Evolutionary conservation across 805 yeast genomes (phyloP).

Genomic region (Starmerella roubikii): DNA sequence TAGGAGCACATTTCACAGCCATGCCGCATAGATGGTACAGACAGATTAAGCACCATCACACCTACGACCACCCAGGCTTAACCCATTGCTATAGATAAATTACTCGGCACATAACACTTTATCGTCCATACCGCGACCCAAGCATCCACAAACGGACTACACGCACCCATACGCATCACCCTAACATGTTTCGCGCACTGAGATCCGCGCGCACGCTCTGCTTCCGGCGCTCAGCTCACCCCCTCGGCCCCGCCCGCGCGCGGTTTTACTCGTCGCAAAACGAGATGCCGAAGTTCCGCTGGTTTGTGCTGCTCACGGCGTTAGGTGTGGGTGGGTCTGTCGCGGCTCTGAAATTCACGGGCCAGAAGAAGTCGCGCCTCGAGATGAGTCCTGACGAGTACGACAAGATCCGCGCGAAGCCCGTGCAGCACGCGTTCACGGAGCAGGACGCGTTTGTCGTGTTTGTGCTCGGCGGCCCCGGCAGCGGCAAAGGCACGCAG

Average conservation of each 20-base stretch:
- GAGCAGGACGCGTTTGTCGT: constrained; percentile 62
- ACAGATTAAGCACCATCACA: too few relatives aligned
- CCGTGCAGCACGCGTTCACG: constrained; percentile 35
- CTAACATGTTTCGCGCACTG: background rate
- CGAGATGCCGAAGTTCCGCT: constrained; percentile 25
- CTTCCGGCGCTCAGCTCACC: background rate
- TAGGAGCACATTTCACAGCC: too few relatives aligned
- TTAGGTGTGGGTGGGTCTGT: constrained; percentile 26
- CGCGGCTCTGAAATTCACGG: constrained; percentile 20
- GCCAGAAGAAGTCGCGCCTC: constrained; percentile 22
- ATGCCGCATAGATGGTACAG: too few relatives aligned
- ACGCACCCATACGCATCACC: too few relatives aligned
- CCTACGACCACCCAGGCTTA: too few relatives aligned
- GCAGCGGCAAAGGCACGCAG: constrained; percentile 96
- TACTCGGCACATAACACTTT: too few relatives aligned
- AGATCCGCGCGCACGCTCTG: background rate
- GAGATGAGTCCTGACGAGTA: constrained; percentile 26
- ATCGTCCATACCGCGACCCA: too few relatives aligned
- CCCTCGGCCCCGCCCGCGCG: too few relatives aligned
- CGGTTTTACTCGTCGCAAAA: too few relatives aligned
- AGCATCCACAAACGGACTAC: too few relatives aligned
- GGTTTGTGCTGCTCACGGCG: constrained; percentile 24
- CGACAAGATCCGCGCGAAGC: constrained; percentile 27
- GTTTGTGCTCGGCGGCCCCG: constrained; percentile 94
- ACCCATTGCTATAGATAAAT: too few relatives aligned